Evolutionary conservation across 1,284 basidiomycete genomes (phyloP).

Genomic region (Pseudozyma tsukubaensis): DNA sequence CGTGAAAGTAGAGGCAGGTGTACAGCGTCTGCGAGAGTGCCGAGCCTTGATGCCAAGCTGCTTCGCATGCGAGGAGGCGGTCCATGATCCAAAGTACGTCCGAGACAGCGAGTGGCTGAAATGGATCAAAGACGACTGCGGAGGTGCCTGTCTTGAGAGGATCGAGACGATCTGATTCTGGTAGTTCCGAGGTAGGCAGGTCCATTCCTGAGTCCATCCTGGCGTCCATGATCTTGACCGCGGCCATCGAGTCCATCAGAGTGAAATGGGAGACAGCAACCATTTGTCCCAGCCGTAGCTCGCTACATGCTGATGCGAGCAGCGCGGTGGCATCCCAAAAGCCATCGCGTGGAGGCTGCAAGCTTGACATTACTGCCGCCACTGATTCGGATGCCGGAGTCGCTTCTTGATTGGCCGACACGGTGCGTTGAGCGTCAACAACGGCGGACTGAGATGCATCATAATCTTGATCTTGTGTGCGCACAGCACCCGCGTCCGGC

Average conservation of each 20-base stretch:
- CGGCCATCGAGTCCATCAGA: slow-evolving; percentile 87
- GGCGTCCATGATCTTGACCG: slow-evolving; percentile 88
- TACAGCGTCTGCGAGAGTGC: slow-evolving; percentile 86
- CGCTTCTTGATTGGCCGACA: background rate
- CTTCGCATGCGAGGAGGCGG: slow-evolving; percentile 81
- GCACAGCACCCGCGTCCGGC: background rate
- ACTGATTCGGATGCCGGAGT: background rate
- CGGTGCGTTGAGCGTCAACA: too few relatives aligned
- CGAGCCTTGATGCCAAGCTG: slow-evolving; percentile 86
- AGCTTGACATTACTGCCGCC: background rate
- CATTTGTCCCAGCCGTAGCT: slow-evolving; percentile 73
- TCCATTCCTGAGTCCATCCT: slow-evolving; percentile 85
- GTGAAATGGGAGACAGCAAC: slow-evolving; percentile 79
- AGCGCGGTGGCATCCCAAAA: slow-evolving; percentile 35
- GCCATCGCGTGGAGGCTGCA: background rate
- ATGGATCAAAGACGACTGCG: slow-evolving; percentile 74
- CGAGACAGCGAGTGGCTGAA: slow-evolving; percentile 75
- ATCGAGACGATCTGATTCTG: slow-evolving; percentile 70
- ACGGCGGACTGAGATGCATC: too few relatives aligned
- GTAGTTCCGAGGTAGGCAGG: slow-evolving; percentile 49
- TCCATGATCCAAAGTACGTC: slow-evolving; percentile 91
- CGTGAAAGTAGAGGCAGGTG: slow-evolving; percentile 82
- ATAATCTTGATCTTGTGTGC: too few relatives aligned
- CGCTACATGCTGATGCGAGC: slow-evolving; percentile 31
- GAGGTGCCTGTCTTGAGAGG: slow-evolving; percentile 57